Evolutionary conservation across 176 grass and related monocot species (phyloP), one percentile per base, ranked within the genome.

Genomic region (Pharus latifolius): DNA sequence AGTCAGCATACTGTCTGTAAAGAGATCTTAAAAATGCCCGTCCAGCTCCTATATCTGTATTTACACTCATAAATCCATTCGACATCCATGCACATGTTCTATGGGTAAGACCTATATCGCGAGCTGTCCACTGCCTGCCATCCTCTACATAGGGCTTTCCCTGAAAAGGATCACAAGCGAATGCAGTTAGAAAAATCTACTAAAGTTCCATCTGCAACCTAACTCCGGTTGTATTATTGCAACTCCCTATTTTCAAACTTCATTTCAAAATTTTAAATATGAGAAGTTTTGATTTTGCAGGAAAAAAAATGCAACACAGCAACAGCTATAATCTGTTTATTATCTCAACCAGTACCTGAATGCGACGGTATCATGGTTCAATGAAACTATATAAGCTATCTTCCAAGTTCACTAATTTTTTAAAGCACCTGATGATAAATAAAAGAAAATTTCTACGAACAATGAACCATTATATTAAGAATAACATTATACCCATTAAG

Each of bases 31-130:
- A 72, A 72, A 96, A 96, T 40, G 86, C 88, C 61, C 56, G 70
- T 56, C 92, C 92, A 44, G 92, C 88, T 78, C 76, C 88, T 67
- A 80, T 84, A 60, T 84, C 60, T 0, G 86, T 96, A 67, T 96
- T 80, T 70, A 96, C 83, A 79, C 85, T 89, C 88, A 96, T 92
- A 84, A 92, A 96, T 87, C 92, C 92, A 76, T 78, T 47, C 1
- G 60, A 29, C 89, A 97, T 92, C 93, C 93, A 97, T 32, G 40
- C 69, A 83, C 88, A 92, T 17, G 83, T 90, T 83, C 49, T 92
- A 23, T 84, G 27, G 47, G 45, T 89, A 17, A 92, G 80, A 29
- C 88, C 93, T 70, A 96, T 92, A 69, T 96, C 88, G 52, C 55
- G 51, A 47, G 93, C 86, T 2, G 74, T 30, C 93, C 93, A 97